Conservation (phyloP, 2,329 filamentous ascomycete genomes). For the Fusarium succisae region DNA sequence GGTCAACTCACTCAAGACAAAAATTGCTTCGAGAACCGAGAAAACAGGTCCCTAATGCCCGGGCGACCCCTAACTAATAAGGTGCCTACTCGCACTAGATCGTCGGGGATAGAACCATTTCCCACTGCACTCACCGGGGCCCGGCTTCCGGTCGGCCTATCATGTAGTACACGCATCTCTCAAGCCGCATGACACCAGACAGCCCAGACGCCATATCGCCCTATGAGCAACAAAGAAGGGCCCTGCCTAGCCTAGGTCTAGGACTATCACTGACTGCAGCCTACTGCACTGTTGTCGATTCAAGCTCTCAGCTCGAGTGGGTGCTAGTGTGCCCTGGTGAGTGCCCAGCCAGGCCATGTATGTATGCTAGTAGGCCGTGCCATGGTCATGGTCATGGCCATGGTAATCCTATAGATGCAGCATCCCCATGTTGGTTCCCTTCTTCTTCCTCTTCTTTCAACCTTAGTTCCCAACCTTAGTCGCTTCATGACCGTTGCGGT, state of each 20-base stretch:
- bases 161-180: conserved; percentile 24
- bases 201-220: neutral
- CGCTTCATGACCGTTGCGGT: neutral
- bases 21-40: conserved; percentile 9
- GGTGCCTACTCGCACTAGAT: neutral
- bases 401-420: conserved; percentile 3
- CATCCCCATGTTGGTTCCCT: conserved; percentile 16
- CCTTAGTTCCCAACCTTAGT: conserved; percentile 5
- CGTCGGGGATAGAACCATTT: neutral
- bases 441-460: conserved; percentile 5
- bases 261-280: neutral
- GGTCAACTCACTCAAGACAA: conserved; percentile 1
- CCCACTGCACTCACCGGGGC: conserved; percentile 5
- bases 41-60: neutral
- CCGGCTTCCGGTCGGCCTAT: conserved; percentile 22
- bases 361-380: conserved; percentile 7
- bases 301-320: conserved; percentile 15
- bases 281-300: conserved; percentile 21
- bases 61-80: conserved; percentile 5
- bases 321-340: conserved; percentile 29
- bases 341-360: conserved; percentile 18
- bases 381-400: neutral
- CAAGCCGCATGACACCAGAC: conserved; percentile 5
- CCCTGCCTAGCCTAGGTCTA: neutral
- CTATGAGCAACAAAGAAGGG: conserved; percentile 13